Conservation (phyloP, 331 rosid species). For the Quercus phellos region DNA sequence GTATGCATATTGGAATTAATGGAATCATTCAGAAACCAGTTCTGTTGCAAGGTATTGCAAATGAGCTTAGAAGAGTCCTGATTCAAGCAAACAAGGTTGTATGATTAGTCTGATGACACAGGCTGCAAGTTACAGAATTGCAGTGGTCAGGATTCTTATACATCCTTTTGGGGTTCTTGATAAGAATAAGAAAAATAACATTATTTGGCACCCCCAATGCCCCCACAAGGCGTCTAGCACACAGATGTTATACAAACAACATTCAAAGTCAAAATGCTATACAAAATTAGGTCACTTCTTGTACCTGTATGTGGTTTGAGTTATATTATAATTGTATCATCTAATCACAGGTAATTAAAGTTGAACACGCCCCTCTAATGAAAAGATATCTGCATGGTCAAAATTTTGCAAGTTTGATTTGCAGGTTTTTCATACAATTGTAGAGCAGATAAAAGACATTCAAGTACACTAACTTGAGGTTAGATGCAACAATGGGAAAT, state of each 20-base stretch:
- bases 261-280: conserved; percentile 50
- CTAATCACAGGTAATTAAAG: conserved; percentile 8
- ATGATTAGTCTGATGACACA: conserved; percentile 32
- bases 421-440: neutral
- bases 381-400: neutral
- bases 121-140: conserved; percentile 22
- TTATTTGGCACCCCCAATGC: conserved; percentile 23
- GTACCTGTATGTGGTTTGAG: conserved; percentile 11
- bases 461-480: neutral
- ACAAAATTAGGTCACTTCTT: conserved; percentile 45
- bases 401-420: neutral
- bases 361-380: neutral
- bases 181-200: conserved; percentile 16
- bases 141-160: conserved; percentile 26
- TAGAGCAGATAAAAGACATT: neutral
- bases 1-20: conserved; percentile 64
- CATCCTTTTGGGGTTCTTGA: conserved; percentile 18
- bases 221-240: conserved; percentile 29
- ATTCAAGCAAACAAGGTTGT: conserved; percentile 51
- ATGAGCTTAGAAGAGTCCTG: conserved; percentile 64
- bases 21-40: conserved; percentile 73
- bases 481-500: neutral
- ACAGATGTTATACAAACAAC: conserved; percentile 39
- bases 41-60: conserved; percentile 63
- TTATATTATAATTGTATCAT: conserved; percentile 1